A percentile compares a stretch with the other conserved stretches of the same genome.
Conservation (phyloP, 2,329 filamentous ascomycete species). For the Hypoxylon sp. region DNA sequence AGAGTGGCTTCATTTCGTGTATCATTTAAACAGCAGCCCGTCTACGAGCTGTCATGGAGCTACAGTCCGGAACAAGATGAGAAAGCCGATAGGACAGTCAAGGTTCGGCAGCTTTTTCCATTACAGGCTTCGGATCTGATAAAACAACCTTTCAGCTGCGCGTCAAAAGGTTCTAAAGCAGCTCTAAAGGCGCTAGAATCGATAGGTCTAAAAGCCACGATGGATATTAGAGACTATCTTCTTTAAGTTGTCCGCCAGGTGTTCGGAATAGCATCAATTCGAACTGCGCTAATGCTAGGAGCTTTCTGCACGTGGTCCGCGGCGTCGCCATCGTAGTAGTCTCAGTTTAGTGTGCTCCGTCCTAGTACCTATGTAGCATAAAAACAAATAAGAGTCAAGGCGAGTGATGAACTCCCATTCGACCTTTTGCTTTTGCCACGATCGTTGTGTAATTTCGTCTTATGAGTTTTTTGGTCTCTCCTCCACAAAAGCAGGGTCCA, state of each 20-base stretch:
- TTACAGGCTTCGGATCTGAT: conserved; percentile 5
- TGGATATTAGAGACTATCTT: conserved; percentile 8
- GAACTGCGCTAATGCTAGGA: conserved; percentile 25
- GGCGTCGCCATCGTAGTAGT: conserved; percentile 7
- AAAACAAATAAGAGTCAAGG: conserved; percentile 12
- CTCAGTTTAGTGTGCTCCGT: conserved; percentile 10
- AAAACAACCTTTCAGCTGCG: conserved; percentile 8
- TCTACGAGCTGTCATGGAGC: conserved; percentile 17
- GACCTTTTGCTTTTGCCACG: conserved; percentile 12
- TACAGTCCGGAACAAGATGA: conserved; percentile 20
- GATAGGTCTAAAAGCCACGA: conserved; percentile 27
- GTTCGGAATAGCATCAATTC: conserved; percentile 24
- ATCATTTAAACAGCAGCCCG: conserved; percentile 8
- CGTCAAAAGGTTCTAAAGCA: conserved; percentile 14
- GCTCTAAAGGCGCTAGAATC: conserved; percentile 26
- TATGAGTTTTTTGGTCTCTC: conserved; percentile 1
- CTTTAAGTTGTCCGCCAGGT: conserved; percentile 2
- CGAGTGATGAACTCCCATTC: conserved; percentile 13
- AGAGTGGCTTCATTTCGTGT: conserved; percentile 10
- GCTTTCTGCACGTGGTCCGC: conserved; percentile 21
- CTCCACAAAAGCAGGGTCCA: too few species aligned
- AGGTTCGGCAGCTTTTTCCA: conserved; percentile 8
- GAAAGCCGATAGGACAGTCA: conserved; percentile 9
- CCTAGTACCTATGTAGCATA: conserved; percentile 7
- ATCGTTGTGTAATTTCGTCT: conserved; percentile 10